These are phyloP conservation scores for Annona cherimola DNA, from an alignment of 164 flowering plant species.

Conservation along the genomic window DNA sequence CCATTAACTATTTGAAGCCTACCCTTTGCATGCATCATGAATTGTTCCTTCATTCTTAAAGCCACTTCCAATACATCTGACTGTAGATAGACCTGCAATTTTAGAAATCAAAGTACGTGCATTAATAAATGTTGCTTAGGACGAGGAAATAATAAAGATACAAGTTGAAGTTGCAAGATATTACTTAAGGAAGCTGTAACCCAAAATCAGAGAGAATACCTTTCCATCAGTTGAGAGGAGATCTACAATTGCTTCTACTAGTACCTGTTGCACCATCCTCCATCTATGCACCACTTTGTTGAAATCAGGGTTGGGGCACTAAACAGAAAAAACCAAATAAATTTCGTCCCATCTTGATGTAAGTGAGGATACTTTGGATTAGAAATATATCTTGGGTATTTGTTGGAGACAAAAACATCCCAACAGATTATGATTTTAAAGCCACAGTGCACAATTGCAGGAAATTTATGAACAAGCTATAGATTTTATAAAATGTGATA, in stretches of 20 bases:
- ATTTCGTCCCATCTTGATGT: not conserved
- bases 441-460: not conserved
- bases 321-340: not conserved
- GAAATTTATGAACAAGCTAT: not conserved
- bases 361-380: not conserved
- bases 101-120: not conserved
- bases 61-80: constrained; percentile 79
- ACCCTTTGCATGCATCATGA: constrained; percentile 55
- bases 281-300: constrained; percentile 70
- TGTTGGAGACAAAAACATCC: not conserved
- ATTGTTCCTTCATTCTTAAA: constrained; percentile 60
- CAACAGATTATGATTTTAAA: not conserved
- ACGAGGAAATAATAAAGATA: not conserved
- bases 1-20: constrained; percentile 30
- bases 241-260: constrained; percentile 70
- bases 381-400: not conserved
- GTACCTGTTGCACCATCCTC: constrained; percentile 80
- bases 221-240: constrained; percentile 55
- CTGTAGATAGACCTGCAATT: constrained; percentile 67
- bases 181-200: not conserved
- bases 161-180: not conserved
- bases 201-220: constrained; percentile 32
- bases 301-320: constrained; percentile 96
- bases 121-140: not conserved
- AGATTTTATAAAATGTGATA: not conserved